These are phyloP conservation scores for Fusarium sp. DNA, from an alignment of 2,329 filamentous ascomycete species.

Conservation along the genomic window DNA sequence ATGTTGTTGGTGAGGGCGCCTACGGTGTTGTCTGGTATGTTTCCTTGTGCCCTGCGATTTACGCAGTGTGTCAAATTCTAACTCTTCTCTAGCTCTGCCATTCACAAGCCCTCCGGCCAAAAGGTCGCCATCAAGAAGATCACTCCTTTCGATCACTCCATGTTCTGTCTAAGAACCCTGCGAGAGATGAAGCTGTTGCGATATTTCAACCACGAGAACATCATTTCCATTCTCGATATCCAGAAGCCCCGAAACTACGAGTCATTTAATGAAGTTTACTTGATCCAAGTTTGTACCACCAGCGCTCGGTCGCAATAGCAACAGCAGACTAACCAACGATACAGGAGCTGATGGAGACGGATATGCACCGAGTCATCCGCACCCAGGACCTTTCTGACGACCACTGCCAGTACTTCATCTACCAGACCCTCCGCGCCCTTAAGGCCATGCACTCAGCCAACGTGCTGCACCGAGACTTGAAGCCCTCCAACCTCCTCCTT, in stretches of 20 bases:
- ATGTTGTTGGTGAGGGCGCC: slow-evolving; percentile 97
- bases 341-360: slow-evolving; percentile 98
- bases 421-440: slow-evolving; percentile 95
- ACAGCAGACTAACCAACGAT: slow-evolving; percentile 13
- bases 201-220: slow-evolving; percentile 99
- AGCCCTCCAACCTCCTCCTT: slow-evolving; percentile 94
- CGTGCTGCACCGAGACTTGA: slow-evolving; percentile 94
- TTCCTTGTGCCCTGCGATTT: not conserved
- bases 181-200: slow-evolving; percentile 99
- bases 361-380: slow-evolving; percentile 98
- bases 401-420: slow-evolving; percentile 99
- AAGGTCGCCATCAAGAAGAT: slow-evolving; percentile 99
- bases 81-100: slow-evolving; percentile 74
- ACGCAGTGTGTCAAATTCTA: not conserved
- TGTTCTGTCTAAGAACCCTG: slow-evolving; percentile 96
- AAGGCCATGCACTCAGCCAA: slow-evolving; percentile 99
- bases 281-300: slow-evolving; percentile 79
- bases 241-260: slow-evolving; percentile 98
- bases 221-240: slow-evolving; percentile 99
- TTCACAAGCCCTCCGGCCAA: slow-evolving; percentile 97
- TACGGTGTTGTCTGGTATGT: slow-evolving; percentile 97
- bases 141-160: slow-evolving; percentile 97
- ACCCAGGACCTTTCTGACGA: slow-evolving; percentile 98
- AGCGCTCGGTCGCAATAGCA: not conserved
- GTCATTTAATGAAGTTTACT: slow-evolving; percentile 95